Evolutionary conservation across 768 basidiomycete species (phyloP), one percentile per base, ranked within the genome.

Genomic region (Leccinum disarticulatum): DNA sequence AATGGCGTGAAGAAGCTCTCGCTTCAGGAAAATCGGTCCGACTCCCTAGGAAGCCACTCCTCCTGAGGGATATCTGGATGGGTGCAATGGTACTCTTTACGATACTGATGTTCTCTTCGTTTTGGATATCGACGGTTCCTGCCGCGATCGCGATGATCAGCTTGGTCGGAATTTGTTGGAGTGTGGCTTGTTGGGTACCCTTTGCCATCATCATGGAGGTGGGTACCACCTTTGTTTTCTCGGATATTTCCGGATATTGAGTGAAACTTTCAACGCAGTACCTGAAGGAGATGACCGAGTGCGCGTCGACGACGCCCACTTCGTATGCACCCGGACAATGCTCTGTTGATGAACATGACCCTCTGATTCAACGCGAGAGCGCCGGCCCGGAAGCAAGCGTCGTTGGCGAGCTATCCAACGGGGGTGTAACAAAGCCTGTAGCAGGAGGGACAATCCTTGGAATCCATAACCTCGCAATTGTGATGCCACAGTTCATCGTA

Each of bases 181-280:
- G 94, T 10, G 92, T 97, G 43, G 93, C 95, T n/a, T 93, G 91
- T 77, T 97, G 95, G 95, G 92, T 93, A 15, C 95, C 95, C 3
- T 97, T 97, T 65, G 91, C 95, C 19, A 94, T 97, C 68, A 93
- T 98, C 75, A 98, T 98, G 95, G 95, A 95, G 85, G 93, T 85
- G 63, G 53, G 82, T 66, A 4, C 28, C 90, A 81, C 87, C 86
- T 35, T 61, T 8, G 3, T 35, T 36, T n/a, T 51, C 10, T 46
- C 53, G 38, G 15, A 25, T n/a, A 15, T 58, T 31, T 25, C 17
- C n/a, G 47, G 22, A 46, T 47, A 22, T 38, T 57, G 36, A 72
- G 31, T 0, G 7, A 22, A 22, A 22, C 22, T 25, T 46, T 50
- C 22, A 19, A 46, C 41, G 31, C 61, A 93, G 88, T 81, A 88